Conservation (phyloP, 495 filamentous ascomycete genomes). For the Hypoxylon crocopeplum region DNA sequence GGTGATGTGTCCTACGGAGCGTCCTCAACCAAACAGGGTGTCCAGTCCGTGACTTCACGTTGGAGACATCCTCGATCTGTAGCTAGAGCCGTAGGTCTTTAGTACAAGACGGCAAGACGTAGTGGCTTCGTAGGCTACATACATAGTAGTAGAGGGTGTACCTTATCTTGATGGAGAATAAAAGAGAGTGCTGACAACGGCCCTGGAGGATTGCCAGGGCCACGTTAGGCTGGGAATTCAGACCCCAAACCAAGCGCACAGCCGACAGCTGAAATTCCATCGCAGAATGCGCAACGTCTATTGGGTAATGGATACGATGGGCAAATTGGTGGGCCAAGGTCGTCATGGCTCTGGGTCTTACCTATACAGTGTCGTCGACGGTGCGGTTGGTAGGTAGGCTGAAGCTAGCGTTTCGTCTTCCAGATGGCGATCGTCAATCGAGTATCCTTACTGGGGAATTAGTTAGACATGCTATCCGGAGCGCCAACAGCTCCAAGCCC, state of each 20-base stretch:
- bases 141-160: slow-evolving; percentile 3
- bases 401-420: slow-evolving; percentile 15
- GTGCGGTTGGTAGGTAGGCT: slow-evolving; percentile 13
- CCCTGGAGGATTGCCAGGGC: slow-evolving; percentile 9
- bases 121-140: too few relatives aligned
- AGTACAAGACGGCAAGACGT: neutral
- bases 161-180: slow-evolving; percentile 24
- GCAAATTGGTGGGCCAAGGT: slow-evolving; percentile 9
- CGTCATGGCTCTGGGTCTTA: slow-evolving; percentile 3
- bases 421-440: slow-evolving; percentile 33
- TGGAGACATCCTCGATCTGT: neutral
- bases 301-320: slow-evolving; percentile 24
- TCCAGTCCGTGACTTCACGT: slow-evolving; percentile 13
- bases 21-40: neutral
- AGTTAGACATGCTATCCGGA: neutral
- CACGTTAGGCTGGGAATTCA: slow-evolving; percentile 5
- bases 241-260: slow-evolving; percentile 5
- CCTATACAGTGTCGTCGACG: neutral
- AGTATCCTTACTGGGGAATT: slow-evolving; percentile 6
- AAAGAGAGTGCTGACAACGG: slow-evolving; percentile 37
- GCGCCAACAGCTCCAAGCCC: slow-evolving; percentile 14
- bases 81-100: slow-evolving; percentile 17
- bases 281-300: neutral
- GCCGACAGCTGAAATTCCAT: slow-evolving; percentile 21
- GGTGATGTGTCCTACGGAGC: neutral